Evolutionary conservation across 2,329 filamentous ascomycete genomes (phyloP), one percentile per base, ranked within the genome.

Genomic region (Cercospora janseana): DNA sequence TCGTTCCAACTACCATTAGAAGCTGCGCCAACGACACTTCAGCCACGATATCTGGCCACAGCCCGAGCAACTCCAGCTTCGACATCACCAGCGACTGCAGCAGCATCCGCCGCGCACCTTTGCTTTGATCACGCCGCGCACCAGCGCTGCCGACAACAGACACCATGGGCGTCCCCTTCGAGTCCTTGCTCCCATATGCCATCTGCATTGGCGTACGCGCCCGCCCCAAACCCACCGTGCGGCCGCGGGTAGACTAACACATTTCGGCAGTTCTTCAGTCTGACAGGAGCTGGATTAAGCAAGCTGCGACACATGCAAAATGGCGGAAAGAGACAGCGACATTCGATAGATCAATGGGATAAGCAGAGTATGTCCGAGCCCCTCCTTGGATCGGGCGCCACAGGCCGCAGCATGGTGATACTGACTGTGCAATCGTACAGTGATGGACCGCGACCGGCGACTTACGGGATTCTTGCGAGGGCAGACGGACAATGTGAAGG

Each of bases 391-490:
- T 23, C 28, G 16, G 23, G 21, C 27, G 12, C 8, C n/a, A 24
- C 16, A 5, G 15, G n/a, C 21, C 20, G 7, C 10, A 37, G 21
- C 15, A 20, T 12, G 28, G 9, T 45, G 27, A n/a, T 49, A 27
- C 44, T 52, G 37, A 49, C 41, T 4, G 6, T 18, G n/a, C n/a
- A n/a, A 1, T 6, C n/a, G 9, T 27, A 26, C 66, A 85, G 82
- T 85, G 82, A 82, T 85, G 80, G 79, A 84, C 62, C 75, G 82
- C 68, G 82, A 85, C 66, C 70, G 76, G 63, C 72, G 82, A 56
- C 72, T 85, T 61, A 85, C 82, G 31, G 82, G 82, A 46, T 78
- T 74, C 56, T 63, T 77, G 62, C 73, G 82, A 70, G 81, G 80
- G 53, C 82, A 85, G 66, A 79, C 79, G 49, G 79, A 81, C 69